Evolutionary conservation across 2,329 filamentous ascomycete species (phyloP), one percentile per base, ranked within the genome.

Genomic region (Ampelomyces quisqualis): DNA sequence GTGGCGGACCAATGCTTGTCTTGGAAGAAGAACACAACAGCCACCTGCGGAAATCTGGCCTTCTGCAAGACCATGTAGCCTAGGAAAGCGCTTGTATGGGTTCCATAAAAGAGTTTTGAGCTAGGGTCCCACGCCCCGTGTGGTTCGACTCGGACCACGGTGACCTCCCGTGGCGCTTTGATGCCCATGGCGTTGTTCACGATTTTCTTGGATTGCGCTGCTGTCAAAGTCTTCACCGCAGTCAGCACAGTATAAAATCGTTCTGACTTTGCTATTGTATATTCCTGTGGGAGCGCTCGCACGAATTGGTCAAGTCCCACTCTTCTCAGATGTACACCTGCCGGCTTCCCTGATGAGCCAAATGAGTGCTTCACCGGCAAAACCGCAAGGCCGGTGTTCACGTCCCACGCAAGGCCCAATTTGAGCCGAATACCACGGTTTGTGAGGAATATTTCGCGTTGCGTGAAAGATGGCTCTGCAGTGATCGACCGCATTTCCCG

Each of bases 381-480:
- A 14, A 45, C 30, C 8, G 43, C 43, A 13, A 41, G 38, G 3
- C 43, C 43, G 6, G 38, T 38, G n/a, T 29, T 33, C n/a, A 14
- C 15, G 3, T 42, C 43, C 38, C 43, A 42, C 2, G 43, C 23
- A 5, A 45, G 38, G 7, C 43, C 33, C 0, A 41, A 19, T 15
- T 45, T 46, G 5, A 46, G 14, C 4, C 37, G 17, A 3, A 46
- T 39, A 14, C 43, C 43, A 14, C 39, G 29, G 7, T 43, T 46
- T 7, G 43, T 43, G 11, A 43, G 27, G 13, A 28, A 31, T n/a
- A 35, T 43, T 9, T 43, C 35, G 15, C 43, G 34, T 7, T 38
- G 43, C 5, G 31, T 26, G 5, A 39, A 41, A 10, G 27, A 30
- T 3, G 38, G 34, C 27, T 46, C 39, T 1, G 39, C 29, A 4